phyloP scores from a whole-genome alignment of 2,329 filamentous ascomycete genomes.

The Fusarium annulatum region DNA sequence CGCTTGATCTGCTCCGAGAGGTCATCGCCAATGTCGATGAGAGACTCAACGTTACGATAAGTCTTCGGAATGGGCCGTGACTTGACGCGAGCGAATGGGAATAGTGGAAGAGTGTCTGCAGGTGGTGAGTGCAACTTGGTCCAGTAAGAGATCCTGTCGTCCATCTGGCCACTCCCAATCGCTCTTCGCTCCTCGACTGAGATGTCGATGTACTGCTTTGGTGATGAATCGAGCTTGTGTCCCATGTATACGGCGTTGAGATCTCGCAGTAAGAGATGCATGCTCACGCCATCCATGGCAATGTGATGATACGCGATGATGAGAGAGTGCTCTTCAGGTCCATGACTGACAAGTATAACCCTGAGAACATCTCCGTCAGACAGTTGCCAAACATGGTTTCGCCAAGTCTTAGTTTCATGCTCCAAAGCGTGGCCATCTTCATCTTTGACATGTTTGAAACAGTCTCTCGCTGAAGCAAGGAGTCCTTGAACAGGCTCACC shows the following conservation, averaged over 20 bases:
- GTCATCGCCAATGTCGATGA: not conserved
- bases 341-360: not conserved
- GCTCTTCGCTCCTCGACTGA: not conserved
- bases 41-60: not conserved
- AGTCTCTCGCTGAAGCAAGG: not conserved
- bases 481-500: constrained; percentile 1
- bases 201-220: not conserved
- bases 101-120: not conserved
- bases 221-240: not conserved
- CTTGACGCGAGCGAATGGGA: not conserved
- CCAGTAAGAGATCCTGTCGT: not conserved
- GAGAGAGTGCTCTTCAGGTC: not conserved
- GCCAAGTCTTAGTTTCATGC: not conserved
- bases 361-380: not conserved
- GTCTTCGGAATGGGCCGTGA: not conserved
- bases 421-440: not conserved
- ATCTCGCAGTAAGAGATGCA: not conserved
- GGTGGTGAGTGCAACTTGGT: not conserved
- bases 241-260: not conserved
- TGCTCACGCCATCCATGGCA: not conserved
- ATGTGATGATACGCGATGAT: constrained; percentile 3
- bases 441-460: not conserved
- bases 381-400: not conserved
- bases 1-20: not conserved
- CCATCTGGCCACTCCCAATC: not conserved